A percentile compares a stretch with the other conserved stretches of the same genome.
phyloP scores from a whole-genome alignment of 2,329 filamentous ascomycete species.

The Teratosphaeria zuluensis region DNA sequence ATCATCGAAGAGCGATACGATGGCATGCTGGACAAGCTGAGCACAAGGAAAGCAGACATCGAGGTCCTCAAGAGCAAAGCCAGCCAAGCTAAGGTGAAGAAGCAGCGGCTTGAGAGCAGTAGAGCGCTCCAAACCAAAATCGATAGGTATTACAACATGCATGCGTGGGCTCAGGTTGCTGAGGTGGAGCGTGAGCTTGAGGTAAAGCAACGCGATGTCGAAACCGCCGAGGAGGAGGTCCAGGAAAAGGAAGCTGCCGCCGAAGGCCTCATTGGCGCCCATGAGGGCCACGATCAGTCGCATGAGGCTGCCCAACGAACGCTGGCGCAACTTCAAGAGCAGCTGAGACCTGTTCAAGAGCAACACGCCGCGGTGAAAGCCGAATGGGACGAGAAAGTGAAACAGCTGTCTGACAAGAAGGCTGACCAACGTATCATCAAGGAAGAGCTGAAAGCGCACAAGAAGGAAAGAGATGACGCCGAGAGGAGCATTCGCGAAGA shows the following conservation, averaged over 20 bases:
- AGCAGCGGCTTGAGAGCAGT: constrained; percentile 57
- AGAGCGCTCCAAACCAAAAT: constrained; percentile 54
- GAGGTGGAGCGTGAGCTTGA: constrained; percentile 51
- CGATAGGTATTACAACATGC: constrained; percentile 51
- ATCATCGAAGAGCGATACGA: constrained; percentile 72
- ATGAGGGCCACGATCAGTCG: constrained; percentile 35
- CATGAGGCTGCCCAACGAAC: constrained; percentile 28
- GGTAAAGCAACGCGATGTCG: constrained; percentile 21
- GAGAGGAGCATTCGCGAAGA: constrained; percentile 44
- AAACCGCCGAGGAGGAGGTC: constrained; percentile 37
- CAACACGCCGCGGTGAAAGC: constrained; percentile 40
- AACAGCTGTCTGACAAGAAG: constrained; percentile 14
- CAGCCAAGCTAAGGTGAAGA: constrained; percentile 54
- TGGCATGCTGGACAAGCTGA: constrained; percentile 55
- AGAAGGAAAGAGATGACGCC: constrained; percentile 32
- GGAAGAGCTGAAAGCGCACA: constrained; percentile 45
- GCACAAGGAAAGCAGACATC: constrained; percentile 54
- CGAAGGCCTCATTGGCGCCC: constrained; percentile 33
- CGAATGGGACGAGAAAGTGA: constrained; percentile 35
- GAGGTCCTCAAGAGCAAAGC: constrained; percentile 46
- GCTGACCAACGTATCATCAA: constrained; percentile 58
- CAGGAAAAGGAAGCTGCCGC: constrained; percentile 30
- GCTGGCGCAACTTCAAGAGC: constrained; percentile 25
- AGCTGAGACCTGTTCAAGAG: constrained; percentile 37
- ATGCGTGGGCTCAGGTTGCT: constrained; percentile 81